Evolutionary conservation across 164 flowering plant species (phyloP).

Genomic region (Kingdonia uniflora): DNA sequence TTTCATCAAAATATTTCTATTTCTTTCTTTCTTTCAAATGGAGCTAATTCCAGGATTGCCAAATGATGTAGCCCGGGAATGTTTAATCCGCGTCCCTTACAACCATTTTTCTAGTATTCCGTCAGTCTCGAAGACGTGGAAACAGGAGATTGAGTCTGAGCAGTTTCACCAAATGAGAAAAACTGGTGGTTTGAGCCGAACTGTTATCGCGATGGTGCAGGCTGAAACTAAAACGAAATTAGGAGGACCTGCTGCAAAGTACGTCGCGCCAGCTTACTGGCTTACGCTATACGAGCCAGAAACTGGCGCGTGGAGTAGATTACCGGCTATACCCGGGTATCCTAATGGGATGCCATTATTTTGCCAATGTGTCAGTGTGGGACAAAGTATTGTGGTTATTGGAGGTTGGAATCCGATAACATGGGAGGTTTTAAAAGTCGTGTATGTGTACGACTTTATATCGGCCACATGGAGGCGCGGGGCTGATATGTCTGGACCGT

Average conservation of each 20-base stretch:
- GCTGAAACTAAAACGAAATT: neutral
- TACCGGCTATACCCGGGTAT: conserved; percentile 35
- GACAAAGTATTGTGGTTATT: conserved; percentile 40
- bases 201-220: conserved; percentile 32
- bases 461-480: conserved; percentile 52
- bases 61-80: conserved; percentile 45
- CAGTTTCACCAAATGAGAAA: conserved; percentile 34
- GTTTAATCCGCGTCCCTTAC: conserved; percentile 36
- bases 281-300: conserved; percentile 36
- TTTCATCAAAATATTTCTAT: neutral
- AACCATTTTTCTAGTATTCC: conserved; percentile 16
- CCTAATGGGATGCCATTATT: conserved; percentile 42
- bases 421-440: conserved; percentile 27
- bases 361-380: conserved; percentile 40
- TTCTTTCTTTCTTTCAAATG: conserved; percentile 13
- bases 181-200: conserved; percentile 16
- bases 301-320: conserved; percentile 33
- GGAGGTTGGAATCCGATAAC: conserved; percentile 61
- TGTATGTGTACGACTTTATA: conserved; percentile 39
- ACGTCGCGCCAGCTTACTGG: conserved; percentile 22
- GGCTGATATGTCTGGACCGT: conserved; percentile 42
- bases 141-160: conserved; percentile 19
- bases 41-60: conserved; percentile 61
- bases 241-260: neutral
- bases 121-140: conserved; percentile 40